Percentiles rank a stretch among this genome's conserved stretches.
Conservation (phyloP, 805 yeast genomes). For the Starmerella floris region DNA sequence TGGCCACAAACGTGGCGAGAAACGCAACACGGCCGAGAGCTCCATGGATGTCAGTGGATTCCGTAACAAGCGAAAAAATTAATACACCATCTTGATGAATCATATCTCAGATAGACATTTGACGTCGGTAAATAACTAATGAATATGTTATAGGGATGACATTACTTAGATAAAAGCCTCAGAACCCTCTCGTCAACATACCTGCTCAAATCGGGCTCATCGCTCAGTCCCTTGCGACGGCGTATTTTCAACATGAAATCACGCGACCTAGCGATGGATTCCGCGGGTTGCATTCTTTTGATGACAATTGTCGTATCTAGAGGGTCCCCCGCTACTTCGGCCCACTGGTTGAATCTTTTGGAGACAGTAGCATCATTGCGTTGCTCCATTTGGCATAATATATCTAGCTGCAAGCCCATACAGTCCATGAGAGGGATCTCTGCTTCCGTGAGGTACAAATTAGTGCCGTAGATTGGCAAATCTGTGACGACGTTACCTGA, state of each 20-base stretch:
- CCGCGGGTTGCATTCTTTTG: constrained; percentile 66
- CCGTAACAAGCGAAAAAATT: constrained; percentile 30
- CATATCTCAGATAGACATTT: too few relatives aligned
- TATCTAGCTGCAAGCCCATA: constrained; percentile 75
- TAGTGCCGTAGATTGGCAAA: constrained; percentile 58
- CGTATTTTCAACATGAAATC: constrained; percentile 85
- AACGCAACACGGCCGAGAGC: constrained; percentile 60
- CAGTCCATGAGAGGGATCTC: constrained; percentile 80
- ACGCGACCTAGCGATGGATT: constrained; percentile 55
- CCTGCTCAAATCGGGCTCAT: constrained; percentile 52
- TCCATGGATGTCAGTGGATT: constrained; percentile 54
- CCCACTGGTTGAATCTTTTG: constrained; percentile 54
- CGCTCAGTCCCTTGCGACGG: constrained; percentile 69
- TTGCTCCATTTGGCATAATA: constrained; percentile 46
- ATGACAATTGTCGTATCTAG: constrained; percentile 50
- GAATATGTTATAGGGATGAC: too few relatives aligned
- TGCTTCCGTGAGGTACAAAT: constrained; percentile 47
- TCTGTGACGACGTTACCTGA: constrained; percentile 50
- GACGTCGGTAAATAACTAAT: too few relatives aligned
- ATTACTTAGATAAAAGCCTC: background rate
- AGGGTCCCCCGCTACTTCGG: constrained; percentile 81
- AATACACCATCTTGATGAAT: too few relatives aligned
- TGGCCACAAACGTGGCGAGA: constrained; percentile 61
- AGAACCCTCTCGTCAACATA: constrained; percentile 40
- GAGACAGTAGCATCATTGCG: constrained; percentile 67